Base-by-base conservation (phyloP, 768 basidiomycete species). In the Mycena capillaripes region DNA sequence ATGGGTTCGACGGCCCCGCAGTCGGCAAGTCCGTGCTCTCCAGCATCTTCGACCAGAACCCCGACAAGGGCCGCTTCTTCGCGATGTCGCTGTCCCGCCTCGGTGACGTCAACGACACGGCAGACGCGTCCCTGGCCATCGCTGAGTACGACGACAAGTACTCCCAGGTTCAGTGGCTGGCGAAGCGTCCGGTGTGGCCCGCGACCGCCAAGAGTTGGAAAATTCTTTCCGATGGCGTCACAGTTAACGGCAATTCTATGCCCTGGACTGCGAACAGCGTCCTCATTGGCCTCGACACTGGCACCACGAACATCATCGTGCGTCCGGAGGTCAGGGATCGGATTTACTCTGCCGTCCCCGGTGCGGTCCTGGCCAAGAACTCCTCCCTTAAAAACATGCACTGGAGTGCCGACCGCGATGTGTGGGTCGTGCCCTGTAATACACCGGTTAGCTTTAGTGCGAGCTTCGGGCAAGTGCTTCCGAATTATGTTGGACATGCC, bases 361-460 rank as follows among this genome's bases (percentile, higher is more conserved):
- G 72, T 14, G 72, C 72, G 1, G 64, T 62, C 1, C 46, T 74
- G 1, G 58, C 69, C 17, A 61, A 57, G 59, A 67, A 74, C 27
- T 66, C 72, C 12, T 40, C 55, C 12, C 10, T 69, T 0, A 27
- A 4, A 0, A 63, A 57, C 46, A 16, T 23, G 25, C 21, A 69
- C 17, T 70, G 34, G 29, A 60, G 58, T 25, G 46, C 12, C 2
- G 69, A 74, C 48, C 17, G 17, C 2, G 69, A 74, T 44, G 44
- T 70, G 0, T 74, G 72, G 72, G 52, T 74, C 3, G 44, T 74
- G 10, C 72, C 72, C 2, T 74, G 72, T 32, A 58, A 30, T 9
- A 57, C 68, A 4, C 16, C 64, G 1, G 58, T 66, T 27, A 66
- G 23, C 56, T 29, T 74, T 16, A 62, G 27, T 3, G 32, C 46